These are phyloP conservation scores for Alternaria triticina DNA, from an alignment of 2,329 filamentous ascomycete species.

Conservation along the genomic window DNA sequence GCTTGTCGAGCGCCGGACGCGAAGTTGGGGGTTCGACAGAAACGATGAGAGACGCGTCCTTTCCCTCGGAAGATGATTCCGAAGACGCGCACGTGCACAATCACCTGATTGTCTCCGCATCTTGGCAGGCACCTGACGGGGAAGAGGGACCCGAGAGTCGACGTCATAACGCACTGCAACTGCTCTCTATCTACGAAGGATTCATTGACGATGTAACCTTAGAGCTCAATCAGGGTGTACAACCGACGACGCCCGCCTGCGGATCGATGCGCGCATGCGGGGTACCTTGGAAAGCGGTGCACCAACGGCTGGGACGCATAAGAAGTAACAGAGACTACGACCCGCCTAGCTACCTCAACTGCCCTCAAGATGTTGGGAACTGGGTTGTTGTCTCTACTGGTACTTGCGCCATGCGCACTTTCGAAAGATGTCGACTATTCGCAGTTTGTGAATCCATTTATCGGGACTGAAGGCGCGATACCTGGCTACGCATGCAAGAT, in stretches of 20 bases:
- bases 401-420: not conserved
- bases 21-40: not conserved
- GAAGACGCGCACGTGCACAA: not conserved
- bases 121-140: conserved; percentile 25
- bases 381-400: not conserved
- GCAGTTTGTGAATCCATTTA: conserved; percentile 54
- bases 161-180: conserved; percentile 21
- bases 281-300: conserved; percentile 9
- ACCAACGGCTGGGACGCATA: not conserved
- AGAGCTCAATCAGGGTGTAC: conserved; percentile 14
- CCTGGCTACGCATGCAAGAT: conserved; percentile 46
- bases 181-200: not conserved
- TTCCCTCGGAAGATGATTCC: not conserved
- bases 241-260: not conserved
- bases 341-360: not conserved
- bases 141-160: conserved; percentile 15
- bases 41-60: not conserved
- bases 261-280: conserved; percentile 20
- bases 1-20: not conserved
- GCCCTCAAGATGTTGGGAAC: not conserved
- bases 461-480: conserved; percentile 55
- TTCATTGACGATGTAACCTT: conserved; percentile 28
- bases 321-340: not conserved
- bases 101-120: not conserved
- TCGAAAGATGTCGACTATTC: conserved; percentile 38